Evolutionary conservation across 352 stramenopile genomes (phyloP), one percentile per base, ranked within the genome.

Genomic region (Elongisporangium anandrum): DNA sequence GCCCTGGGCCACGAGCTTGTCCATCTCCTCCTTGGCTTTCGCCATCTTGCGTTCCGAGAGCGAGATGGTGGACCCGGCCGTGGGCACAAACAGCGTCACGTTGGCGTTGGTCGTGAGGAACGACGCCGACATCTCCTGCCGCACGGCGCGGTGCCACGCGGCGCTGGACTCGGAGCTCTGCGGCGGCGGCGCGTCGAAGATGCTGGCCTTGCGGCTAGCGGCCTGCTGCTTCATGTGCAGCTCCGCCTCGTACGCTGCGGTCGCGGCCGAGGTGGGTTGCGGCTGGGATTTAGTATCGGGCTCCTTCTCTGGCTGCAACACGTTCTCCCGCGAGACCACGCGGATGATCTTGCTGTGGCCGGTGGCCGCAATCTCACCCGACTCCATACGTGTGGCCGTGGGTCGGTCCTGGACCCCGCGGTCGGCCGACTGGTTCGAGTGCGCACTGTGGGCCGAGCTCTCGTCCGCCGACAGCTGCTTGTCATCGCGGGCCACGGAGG

Each of bases 21-120:
- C 73, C 12, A 92, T 64, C 53, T 91, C 80, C 22, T 84, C 67
- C 55, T 83, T 79, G 4, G 82, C 85, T 9, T 74, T 65, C 24
- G 68, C 63, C 23, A 92, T 70, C 52, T 88, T 90, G 19, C 58
- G 68, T 41, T 87, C 79, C 6, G 80, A 91, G 9, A 81, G 70
- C 23, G 77, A 81, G 55, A 92, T 81, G 13, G 77, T 76, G 4
- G 85, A 92, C 2, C 81, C 81, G 21, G 79, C 78, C 0, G 77
- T 77, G 9, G 80, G 74, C 17, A 92, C 79, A 57, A 94, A 91
- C 15, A 94, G 68, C 38, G 91, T 52, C 3, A 94, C 77, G 47
- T 94, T 91, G 23, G 68, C 72, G 38, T 48, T 79, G n/a, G 65
- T 65, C 22, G 73, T 75, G 16, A 69, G 70, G 39, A 65, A 60